These are phyloP conservation scores for Backusella sp. DNA, from an alignment of 192 early-diverging fungal genomes.

Conservation along the genomic window DNA sequence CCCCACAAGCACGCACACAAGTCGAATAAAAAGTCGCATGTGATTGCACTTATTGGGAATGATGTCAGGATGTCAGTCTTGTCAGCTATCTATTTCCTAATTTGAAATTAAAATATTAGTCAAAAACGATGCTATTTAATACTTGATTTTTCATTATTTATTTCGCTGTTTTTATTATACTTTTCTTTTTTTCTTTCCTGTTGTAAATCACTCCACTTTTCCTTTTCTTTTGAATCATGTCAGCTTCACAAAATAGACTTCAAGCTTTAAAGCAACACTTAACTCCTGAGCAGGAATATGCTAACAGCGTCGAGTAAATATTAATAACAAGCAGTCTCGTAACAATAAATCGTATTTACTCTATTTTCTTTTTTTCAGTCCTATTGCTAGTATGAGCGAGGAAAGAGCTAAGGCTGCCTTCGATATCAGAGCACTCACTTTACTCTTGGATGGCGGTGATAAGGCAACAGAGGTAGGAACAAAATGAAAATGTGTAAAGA, in stretches of 20 bases:
- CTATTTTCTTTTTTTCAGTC: constrained; percentile 12
- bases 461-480: constrained; percentile 42
- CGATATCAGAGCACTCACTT: constrained; percentile 74
- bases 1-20: not conserved
- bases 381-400: constrained; percentile 50
- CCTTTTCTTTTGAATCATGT: constrained; percentile 6
- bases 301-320: constrained; percentile 14
- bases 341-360: not conserved
- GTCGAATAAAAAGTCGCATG: not conserved
- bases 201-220: not conserved
- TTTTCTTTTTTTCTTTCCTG: constrained; percentile 9
- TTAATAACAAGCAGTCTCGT: not conserved
- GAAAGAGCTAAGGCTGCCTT: constrained; percentile 80
- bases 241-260: constrained; percentile 9
- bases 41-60: not conserved
- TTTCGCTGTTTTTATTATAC: not conserved
- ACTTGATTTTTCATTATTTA: not conserved
- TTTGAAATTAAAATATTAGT: constrained; percentile 3
- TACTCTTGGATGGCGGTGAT: constrained; percentile 80
- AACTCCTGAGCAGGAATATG: constrained; percentile 16
- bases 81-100: constrained; percentile 9
- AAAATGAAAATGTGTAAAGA: not conserved
- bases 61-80: constrained; percentile 6
- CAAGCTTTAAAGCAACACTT: constrained; percentile 18
- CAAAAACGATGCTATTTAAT: constrained; percentile 2